Base-by-base conservation (phyloP, 257 asterid species). In the Solanum neorickii region DNA sequence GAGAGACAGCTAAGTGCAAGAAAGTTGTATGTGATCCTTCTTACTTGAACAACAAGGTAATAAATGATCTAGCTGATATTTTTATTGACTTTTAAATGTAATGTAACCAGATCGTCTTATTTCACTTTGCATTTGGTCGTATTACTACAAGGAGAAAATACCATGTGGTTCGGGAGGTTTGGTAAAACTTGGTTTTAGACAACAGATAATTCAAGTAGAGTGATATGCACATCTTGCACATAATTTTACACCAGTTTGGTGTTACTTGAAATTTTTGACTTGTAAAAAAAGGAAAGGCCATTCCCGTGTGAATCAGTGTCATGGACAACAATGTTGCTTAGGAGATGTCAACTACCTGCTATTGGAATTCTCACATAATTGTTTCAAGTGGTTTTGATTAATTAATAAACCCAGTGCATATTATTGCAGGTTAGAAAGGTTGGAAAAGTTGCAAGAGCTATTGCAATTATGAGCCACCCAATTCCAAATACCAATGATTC, bases 1-100 rank as follows among this genome's bases (percentile, higher is more conserved):
- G 98, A 75, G 99, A 96, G 91, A 96, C 99, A 83, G 98, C 99
- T 27, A 94, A 89, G 92, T 95, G 98, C 93, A 96, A 96, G 90
- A 94, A 96, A 90, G 96, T 96, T 89, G 98, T 96, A 25, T 96
- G 98, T 8, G 98, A 96, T 90, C 98, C 99, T 88, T 96, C 99
- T 23, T 95, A 96, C 93, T 94, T 96, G 90, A 35, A 93, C 88
- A 90, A 87, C 92, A 96, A 96, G 99, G 99, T 96, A 93, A 86
- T 72, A 56, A 86, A 31, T 59, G 66, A 3, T 47, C 76, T 77
- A 39, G 86, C 78, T 41, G 47, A 78, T 70, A 35, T 12, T 31
- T 56, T 78, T 25, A 70, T 15, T 70, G 86, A 42, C 72, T 83
- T 62, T 12, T 27, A 59, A 59, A 23, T 83, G 37, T 37, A 29